Evolutionary conservation across 371 early-diverging fungal genomes (phyloP).

Genomic region (Dinochytrium kinnereticum): DNA sequence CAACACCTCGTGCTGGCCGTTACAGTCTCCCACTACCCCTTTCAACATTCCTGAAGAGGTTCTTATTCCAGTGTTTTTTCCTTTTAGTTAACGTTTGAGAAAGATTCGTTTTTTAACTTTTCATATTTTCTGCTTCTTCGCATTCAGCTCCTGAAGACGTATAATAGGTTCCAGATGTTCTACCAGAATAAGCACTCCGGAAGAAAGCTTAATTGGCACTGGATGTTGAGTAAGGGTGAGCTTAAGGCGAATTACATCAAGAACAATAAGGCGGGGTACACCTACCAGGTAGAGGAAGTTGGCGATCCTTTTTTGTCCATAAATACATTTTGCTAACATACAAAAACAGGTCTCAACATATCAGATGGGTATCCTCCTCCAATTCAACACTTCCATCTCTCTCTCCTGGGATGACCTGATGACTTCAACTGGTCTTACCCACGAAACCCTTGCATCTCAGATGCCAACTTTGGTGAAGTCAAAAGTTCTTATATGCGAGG

Average conservation of each 20-base stretch:
- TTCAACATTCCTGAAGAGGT: conserved; percentile 87
- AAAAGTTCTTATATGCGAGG: conserved; percentile 66
- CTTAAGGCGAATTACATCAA: conserved; percentile 82
- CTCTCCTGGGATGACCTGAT: conserved; percentile 72
- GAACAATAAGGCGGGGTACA: conserved; percentile 69
- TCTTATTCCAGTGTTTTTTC: conserved; percentile 5
- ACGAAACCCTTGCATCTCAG: conserved; percentile 71
- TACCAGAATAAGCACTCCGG: conserved; percentile 84
- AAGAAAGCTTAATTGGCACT: conserved; percentile 91
- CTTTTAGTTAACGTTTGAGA: neutral
- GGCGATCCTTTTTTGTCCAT: neutral
- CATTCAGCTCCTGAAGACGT: conserved; percentile 73
- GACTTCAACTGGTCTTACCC: conserved; percentile 70
- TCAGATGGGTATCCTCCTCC: conserved; percentile 88
- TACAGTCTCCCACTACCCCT: conserved; percentile 72
- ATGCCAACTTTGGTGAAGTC: conserved; percentile 82
- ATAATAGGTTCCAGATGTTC: conserved; percentile 81
- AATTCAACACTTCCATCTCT: conserved; percentile 73
- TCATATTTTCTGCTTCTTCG: conserved; percentile 1
- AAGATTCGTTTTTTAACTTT: no score
- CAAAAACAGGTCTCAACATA: conserved; percentile 69
- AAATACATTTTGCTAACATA: no score
- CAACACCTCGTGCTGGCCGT: conserved; percentile 90
- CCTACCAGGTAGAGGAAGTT: conserved; percentile 56
- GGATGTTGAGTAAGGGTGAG: conserved; percentile 87